Base-by-base conservation (phyloP, 768 basidiomycete species). In the Dentipellis fragilis region DNA sequence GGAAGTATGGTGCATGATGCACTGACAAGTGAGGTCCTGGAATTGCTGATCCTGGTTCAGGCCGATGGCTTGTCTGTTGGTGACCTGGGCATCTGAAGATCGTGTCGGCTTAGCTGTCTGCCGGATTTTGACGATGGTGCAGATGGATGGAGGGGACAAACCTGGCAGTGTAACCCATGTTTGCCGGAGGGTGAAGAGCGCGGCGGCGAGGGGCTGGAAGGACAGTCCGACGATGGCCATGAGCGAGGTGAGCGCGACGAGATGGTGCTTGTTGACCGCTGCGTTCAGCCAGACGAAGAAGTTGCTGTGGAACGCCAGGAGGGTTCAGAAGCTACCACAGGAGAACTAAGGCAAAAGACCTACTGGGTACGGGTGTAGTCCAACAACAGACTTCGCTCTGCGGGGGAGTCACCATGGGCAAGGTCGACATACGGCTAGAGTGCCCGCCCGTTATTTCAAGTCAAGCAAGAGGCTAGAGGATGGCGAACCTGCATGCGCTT, bases 281-380 rank as follows among this genome's bases (percentile, higher is more conserved):
- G 79, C 79, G 10, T 65, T 65, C 3, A 69, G 67, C 76, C 77
- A 78, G 6, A 79, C 76, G 29, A 75, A 46, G 57, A 77, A 73
- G 54, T 78, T 79, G 60, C 77, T 79, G 9, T 45, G 8, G 52
- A 0, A 36, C 10, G 45, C 9, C 58, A 29, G 19, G 53, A 37
- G 50, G n/a, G n/a, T n/a, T 17, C 21, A 10, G 38, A 38, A 51
- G 52, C 51, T 8, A 42, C 21, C 17, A n/a, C 17, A 39, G 53
- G 10, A 11, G 16, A 12, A 10, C 16, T 34, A 47, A 36, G 46
- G 16, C 12, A 14, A 35, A 4, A 5, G 34, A 38, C 60, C 69
- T 52, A 78, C 78, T 75, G 80, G n/a, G 68, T 68, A 19, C 77
- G 72, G 0, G 79, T 80, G 56, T 82, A 81, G 63, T 82, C 80